Evolutionary conservation across 805 yeast genomes (phyloP).

Genomic region (Starmera amethionina): DNA sequence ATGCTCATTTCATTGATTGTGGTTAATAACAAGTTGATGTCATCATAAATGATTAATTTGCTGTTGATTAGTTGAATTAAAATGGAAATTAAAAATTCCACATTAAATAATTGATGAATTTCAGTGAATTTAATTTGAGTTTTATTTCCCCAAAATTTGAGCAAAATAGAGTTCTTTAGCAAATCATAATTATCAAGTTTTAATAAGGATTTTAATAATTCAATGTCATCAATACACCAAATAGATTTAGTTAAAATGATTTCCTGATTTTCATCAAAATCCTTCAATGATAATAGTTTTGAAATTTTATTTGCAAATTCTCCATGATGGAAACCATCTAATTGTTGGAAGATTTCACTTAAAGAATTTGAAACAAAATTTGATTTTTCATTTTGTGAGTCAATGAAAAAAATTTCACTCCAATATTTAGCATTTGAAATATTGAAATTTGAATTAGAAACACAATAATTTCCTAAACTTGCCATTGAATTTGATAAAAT

Average conservation of each 20-base stretch:
- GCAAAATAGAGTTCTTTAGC: slow-evolving; percentile 7
- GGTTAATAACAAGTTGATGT: slow-evolving; percentile 4
- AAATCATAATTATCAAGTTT: not conserved
- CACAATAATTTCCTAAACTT: slow-evolving; percentile 33
- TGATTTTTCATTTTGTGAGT: slow-evolving; percentile 13
- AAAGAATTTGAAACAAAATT: slow-evolving; percentile 22
- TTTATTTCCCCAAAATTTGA: slow-evolving; percentile 8
- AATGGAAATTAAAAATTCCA: not conserved
- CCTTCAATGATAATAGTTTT: not conserved
- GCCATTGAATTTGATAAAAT: slow-evolving; percentile 29
- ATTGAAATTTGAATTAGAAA: slow-evolving; percentile 9
- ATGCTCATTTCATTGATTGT: too few relatives aligned
- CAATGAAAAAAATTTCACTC: slow-evolving; percentile 13
- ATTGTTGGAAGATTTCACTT: slow-evolving; percentile 26
- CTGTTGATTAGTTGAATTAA: slow-evolving; percentile 5
- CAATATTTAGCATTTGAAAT: slow-evolving; percentile 20
- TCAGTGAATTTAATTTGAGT: slow-evolving; percentile 6
- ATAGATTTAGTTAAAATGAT: slow-evolving; percentile 20
- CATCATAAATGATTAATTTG: slow-evolving; percentile 10
- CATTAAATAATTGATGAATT: not conserved
- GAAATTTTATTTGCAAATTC: slow-evolving; percentile 8
- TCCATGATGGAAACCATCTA: slow-evolving; percentile 9
- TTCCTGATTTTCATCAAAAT: slow-evolving; percentile 8
- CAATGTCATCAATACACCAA: slow-evolving; percentile 10
- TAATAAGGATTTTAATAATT: slow-evolving; percentile 6